Percentiles rank a stretch among this genome's conserved stretches.
These are phyloP conservation scores for Kockovaella imperatae DNA, from an alignment of 768 basidiomycete genomes.

Conservation along the genomic window DNA sequence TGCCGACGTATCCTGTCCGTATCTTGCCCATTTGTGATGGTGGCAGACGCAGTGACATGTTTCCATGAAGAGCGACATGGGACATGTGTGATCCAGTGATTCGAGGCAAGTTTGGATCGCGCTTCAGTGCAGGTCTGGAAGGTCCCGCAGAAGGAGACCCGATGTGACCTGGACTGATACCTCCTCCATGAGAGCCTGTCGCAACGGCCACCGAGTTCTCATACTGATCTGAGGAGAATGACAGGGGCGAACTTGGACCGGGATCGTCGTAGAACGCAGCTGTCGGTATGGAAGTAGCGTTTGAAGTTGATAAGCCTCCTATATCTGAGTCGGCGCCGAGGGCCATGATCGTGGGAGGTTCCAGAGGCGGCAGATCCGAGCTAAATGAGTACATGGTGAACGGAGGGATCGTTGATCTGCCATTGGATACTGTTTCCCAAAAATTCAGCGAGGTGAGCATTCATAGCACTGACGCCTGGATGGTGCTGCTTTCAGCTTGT, in stretches of 20 bases:
- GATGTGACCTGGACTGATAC: background rate
- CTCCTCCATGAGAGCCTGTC: too few relatives aligned
- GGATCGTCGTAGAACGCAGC: background rate
- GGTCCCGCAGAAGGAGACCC: background rate
- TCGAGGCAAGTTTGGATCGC: background rate
- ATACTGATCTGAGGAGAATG: background rate
- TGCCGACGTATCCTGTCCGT: conserved; percentile 68
- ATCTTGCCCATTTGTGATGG: conserved; percentile 58
- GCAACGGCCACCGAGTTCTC: too few relatives aligned
- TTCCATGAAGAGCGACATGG: conserved; percentile 65
- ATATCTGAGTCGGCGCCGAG: conserved; percentile 83
- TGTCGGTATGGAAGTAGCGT: conserved; percentile 20
- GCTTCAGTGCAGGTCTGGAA: conserved; percentile 13
- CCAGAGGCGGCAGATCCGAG: conserved; percentile 9
- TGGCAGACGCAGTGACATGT: conserved; percentile 61
- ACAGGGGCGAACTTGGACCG: background rate
- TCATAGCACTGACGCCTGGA: too few relatives aligned
- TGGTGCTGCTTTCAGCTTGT: conserved; percentile 25
- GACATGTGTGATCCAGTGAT: background rate
- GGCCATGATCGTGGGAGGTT: conserved; percentile 56
- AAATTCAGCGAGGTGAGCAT: too few relatives aligned
- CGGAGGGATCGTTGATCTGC: too few relatives aligned
- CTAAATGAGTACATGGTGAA: conserved; percentile 34
- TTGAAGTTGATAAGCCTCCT: conserved; percentile 52
- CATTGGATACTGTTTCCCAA: too few relatives aligned